These are phyloP conservation scores for Sarocladium kiliense DNA, from an alignment of 2,329 filamentous ascomycete species.

Conservation along the genomic window DNA sequence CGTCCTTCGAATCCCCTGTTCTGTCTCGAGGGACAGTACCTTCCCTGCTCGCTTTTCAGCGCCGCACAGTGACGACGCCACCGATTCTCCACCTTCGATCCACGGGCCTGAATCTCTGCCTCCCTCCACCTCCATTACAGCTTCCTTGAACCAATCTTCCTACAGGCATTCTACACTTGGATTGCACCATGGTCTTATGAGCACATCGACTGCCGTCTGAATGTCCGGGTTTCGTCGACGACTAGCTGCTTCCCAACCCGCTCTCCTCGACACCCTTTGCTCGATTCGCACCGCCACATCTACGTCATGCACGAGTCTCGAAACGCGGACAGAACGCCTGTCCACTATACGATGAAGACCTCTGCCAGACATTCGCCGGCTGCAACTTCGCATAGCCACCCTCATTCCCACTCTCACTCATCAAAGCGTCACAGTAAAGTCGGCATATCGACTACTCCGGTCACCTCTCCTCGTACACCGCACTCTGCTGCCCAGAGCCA, in stretches of 20 bases:
- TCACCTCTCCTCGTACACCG: slow-evolving; percentile 45
- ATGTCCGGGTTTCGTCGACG: background rate
- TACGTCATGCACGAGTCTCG: slow-evolving; percentile 8
- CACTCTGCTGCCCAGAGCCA: slow-evolving; percentile 51
- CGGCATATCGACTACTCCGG: slow-evolving; percentile 44
- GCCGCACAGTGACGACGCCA: slow-evolving; percentile 1
- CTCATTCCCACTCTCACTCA: slow-evolving; percentile 29
- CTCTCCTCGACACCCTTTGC: background rate
- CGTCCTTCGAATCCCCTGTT: background rate
- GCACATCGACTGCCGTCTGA: background rate
- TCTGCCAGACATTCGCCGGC: slow-evolving; percentile 30
- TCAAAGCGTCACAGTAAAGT: slow-evolving; percentile 31
- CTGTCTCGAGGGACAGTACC: too few species aligned
- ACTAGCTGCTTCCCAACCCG: background rate
- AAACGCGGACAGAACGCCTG: slow-evolving; percentile 16
- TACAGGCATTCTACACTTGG: background rate
- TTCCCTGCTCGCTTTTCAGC: background rate
- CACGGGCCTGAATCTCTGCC: background rate
- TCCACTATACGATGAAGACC: slow-evolving; percentile 44
- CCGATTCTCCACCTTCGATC: background rate
- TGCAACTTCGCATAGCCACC: slow-evolving; percentile 21
- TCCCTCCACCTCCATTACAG: background rate
- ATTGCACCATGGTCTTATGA: background rate
- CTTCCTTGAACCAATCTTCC: background rate
- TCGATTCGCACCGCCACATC: background rate